Percentiles rank a stretch among this genome's conserved stretches.
These are phyloP conservation scores for Candida endomychidarum DNA, from an alignment of 805 yeast genomes.

Conservation along the genomic window DNA sequence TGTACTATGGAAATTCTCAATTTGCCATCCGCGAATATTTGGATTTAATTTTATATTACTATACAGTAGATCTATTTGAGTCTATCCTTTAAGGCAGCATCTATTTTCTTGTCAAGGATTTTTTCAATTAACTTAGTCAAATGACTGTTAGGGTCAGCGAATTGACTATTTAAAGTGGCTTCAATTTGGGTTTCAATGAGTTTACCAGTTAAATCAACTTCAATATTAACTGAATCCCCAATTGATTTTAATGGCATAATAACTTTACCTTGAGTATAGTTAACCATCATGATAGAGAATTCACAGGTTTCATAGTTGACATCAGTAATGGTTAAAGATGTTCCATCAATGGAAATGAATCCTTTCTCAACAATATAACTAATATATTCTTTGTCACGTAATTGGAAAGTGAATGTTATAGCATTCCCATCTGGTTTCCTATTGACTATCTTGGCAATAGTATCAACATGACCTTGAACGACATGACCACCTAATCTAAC, in stretches of 20 bases:
- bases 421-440: conserved; percentile 70
- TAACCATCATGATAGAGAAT: conserved; percentile 87
- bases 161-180: conserved; percentile 53
- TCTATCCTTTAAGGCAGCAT: conserved; percentile 8
- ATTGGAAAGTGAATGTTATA: conserved; percentile 67
- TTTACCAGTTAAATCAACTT: conserved; percentile 94
- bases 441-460: conserved; percentile 65
- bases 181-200: conserved; percentile 83
- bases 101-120: conserved; percentile 33
- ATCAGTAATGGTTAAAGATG: conserved; percentile 81
- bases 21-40: conserved; percentile 9
- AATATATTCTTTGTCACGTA: conserved; percentile 60
- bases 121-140: conserved; percentile 47
- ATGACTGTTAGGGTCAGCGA: conserved; percentile 47
- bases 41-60: neutral
- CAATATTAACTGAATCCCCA: conserved; percentile 78
- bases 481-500: conserved; percentile 95
- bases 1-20: neutral
- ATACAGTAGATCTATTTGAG: neutral
- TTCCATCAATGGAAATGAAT: conserved; percentile 89
- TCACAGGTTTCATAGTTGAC: conserved; percentile 59
- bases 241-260: conserved; percentile 62
- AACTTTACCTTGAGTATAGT: conserved; percentile 84
- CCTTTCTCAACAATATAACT: conserved; percentile 93
- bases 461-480: conserved; percentile 97